phyloP scores from a whole-genome alignment of 352 stramenopile species.

The Thalassiosira hispida region DNA sequence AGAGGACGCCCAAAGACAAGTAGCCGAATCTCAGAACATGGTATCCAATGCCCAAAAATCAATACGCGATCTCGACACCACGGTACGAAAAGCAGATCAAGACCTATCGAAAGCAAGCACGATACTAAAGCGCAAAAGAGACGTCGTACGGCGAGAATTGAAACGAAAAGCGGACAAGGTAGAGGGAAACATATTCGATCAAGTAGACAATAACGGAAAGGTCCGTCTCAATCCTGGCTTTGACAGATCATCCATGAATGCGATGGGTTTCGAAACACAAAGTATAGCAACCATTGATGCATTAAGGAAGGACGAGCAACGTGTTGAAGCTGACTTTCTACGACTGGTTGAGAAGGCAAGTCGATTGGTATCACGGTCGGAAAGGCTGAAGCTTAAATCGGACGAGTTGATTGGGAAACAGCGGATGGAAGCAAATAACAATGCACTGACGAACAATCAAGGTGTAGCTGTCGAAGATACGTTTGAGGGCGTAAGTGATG shows the following conservation, averaged over 20 bases:
- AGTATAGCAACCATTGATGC: constrained; percentile 30
- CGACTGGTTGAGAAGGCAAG: constrained; percentile 45
- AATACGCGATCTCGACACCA: constrained; percentile 22
- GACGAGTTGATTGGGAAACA: constrained; percentile 47
- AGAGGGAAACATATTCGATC: constrained; percentile 19
- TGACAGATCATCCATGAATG: constrained; percentile 32
- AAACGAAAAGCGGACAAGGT: constrained; percentile 43
- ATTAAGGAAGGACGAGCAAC: constrained; percentile 29
- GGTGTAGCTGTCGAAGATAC: background rate
- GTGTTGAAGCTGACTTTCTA: constrained; percentile 37
- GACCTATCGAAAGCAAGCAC: constrained; percentile 34
- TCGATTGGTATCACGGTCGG: constrained; percentile 47
- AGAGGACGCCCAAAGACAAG: constrained; percentile 31
- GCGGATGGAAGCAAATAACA: background rate
- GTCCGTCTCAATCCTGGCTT: constrained; percentile 33
- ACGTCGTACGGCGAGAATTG: constrained; percentile 44
- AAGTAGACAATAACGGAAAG: constrained; percentile 22
- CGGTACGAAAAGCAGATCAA: constrained; percentile 34
- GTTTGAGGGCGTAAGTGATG: background rate
- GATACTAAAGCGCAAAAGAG: constrained; percentile 37
- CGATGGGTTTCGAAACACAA: constrained; percentile 40
- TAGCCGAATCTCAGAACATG: constrained; percentile 25
- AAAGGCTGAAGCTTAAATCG: constrained; percentile 35
- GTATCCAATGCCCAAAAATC: constrained; percentile 35
- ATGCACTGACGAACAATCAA: constrained; percentile 3